Conservation (phyloP, 2,329 filamentous ascomycete species). For the Alternaria dauci region DNA sequence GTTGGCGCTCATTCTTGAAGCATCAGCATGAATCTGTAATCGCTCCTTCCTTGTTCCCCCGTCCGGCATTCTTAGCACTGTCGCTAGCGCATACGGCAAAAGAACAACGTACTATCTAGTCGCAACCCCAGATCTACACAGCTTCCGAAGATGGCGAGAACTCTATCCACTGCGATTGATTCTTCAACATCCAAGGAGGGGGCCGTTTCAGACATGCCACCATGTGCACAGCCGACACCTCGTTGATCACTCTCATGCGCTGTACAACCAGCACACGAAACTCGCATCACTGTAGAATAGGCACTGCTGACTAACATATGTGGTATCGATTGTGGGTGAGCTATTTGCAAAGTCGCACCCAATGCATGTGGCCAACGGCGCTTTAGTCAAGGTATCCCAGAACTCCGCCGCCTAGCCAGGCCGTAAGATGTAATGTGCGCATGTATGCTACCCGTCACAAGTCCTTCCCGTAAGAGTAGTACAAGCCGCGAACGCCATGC, state of each 20-base stretch:
- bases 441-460: conserved; percentile 28
- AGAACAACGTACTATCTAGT: conserved; percentile 3
- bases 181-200: not conserved
- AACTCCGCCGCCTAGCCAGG: conserved; percentile 30
- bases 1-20: not conserved
- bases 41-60: conserved; percentile 1
- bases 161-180: not conserved
- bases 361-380: conserved; percentile 26
- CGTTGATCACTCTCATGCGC: not conserved
- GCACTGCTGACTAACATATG: conserved; percentile 19
- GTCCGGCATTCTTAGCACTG: not conserved
- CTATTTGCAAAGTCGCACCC: conserved; percentile 24
- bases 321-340: conserved; percentile 28
- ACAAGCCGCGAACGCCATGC: conserved; percentile 35
- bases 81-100: not conserved
- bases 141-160: not conserved
- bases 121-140: conserved; percentile 3
- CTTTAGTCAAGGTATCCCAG: conserved; percentile 21
- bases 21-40: not conserved
- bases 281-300: not conserved
- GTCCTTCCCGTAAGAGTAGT: conserved; percentile 28
- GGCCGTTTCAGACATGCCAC: not conserved
- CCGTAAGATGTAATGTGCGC: conserved; percentile 20
- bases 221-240: not conserved
- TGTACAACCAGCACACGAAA: not conserved